Evolutionary conservation across 495 filamentous ascomycete genomes (phyloP), one percentile per base, ranked within the genome.

Genomic region (Bacidia rubella): DNA sequence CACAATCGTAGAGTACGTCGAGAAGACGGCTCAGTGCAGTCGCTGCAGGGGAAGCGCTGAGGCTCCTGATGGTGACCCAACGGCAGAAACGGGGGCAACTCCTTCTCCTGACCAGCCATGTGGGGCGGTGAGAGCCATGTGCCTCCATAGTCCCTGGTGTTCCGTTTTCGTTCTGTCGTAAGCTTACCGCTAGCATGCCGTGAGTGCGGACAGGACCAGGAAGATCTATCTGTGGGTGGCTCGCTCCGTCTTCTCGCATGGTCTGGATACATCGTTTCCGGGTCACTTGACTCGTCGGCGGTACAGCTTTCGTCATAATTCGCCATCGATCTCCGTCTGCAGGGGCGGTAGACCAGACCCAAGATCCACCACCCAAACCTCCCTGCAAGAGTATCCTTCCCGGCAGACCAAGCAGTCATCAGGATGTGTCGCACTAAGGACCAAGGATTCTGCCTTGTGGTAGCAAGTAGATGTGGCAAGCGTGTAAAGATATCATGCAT

Each of bases 331-430:
- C 15, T 15, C 29, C 29, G 29, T 35, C 15, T 35, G 29, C 29
- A 35, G 46, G 53, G 20, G 46, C 46, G 43, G 38, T 54, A 56
- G 48, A 60, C 50, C 53, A 56, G 57, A 58, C 60, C 57, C 58
- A 62, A 44, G 22, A 62, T 55, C 60, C 60, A 62, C 60, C 60
- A 60, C 27, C 57, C 54, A 11, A 62, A 27, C 22, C 60, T 57
- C 29, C 60, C 60, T 17, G 53, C 46, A 41, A 50, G 19, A 20
- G 41, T 50, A 15, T 51, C 38, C 21, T 50, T 45, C 10, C 57
- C 55, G 10, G 47, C 42, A 22, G 32, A 20, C 65, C 65, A 66
- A 39, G 65, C 58, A 19, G 61, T 60, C 17, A 47, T 29, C 23
- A 67, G 40, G n/a, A 65, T 49, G n/a, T 53, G 60, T 7, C 58